These are phyloP conservation scores for Rhodotorula sp. DNA, from an alignment of 1,284 basidiomycete species.

Conservation along the genomic window DNA sequence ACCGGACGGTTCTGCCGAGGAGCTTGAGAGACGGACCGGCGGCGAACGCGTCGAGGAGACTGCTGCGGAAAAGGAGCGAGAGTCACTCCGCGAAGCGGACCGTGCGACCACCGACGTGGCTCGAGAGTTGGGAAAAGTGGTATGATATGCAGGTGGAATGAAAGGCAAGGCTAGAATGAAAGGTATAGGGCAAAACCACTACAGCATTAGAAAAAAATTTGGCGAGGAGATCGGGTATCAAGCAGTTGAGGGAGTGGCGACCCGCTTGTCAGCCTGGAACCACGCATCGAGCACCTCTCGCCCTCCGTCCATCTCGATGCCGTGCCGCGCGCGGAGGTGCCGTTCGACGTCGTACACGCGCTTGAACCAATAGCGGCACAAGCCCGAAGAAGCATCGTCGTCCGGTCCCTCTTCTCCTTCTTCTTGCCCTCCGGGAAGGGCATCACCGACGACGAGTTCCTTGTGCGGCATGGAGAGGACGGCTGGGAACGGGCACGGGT, in stretches of 20 bases:
- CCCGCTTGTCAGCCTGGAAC: conserved; percentile 14
- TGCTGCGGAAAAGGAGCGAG: too few relatives aligned
- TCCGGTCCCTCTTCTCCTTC: background rate
- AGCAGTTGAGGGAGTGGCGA: too few relatives aligned
- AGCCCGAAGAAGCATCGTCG: background rate
- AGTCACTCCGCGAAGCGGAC: too few relatives aligned
- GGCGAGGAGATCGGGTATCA: background rate
- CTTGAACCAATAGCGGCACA: conserved; percentile 33
- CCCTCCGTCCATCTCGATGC: conserved; percentile 19
- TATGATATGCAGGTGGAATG: too few relatives aligned
- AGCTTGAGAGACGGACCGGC: too few relatives aligned
- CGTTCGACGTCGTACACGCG: conserved; percentile 38
- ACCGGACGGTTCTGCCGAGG: too few relatives aligned
- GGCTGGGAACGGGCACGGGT: conserved; percentile 30
- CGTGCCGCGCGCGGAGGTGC: conserved; percentile 29
- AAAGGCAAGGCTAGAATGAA: too few relatives aligned
- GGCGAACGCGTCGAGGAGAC: too few relatives aligned
- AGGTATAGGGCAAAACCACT: background rate
- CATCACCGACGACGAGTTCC: background rate
- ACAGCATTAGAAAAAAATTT: too few relatives aligned
- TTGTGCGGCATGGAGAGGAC: conserved; percentile 26
- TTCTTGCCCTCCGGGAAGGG: background rate
- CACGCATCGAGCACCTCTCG: conserved; percentile 22
- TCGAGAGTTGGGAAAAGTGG: too few relatives aligned
- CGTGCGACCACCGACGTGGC: too few relatives aligned